Evolutionary conservation across 2,329 filamentous ascomycete species (phyloP).

Genomic region (Dothideomycetes sp.): DNA sequence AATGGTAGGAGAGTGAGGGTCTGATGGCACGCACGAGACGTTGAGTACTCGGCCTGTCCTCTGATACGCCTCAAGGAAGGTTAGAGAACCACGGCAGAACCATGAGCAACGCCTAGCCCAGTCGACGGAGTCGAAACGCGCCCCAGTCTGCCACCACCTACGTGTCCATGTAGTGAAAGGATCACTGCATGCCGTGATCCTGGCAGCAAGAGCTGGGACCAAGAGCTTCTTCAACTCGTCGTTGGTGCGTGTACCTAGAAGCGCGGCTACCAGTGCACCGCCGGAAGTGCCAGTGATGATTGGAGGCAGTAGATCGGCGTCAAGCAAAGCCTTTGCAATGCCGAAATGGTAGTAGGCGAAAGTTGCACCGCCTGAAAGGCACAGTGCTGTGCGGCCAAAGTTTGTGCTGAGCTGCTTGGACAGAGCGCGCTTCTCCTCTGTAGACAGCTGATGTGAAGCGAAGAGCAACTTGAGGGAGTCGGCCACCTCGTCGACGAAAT

Average conservation of each 20-base stretch:
- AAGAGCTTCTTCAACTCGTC: constrained; percentile 79
- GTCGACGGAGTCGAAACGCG: constrained; percentile 84
- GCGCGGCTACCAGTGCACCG: constrained; percentile 75
- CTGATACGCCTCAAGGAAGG: constrained; percentile 89
- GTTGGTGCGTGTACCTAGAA: constrained; percentile 82
- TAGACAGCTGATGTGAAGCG: constrained; percentile 53
- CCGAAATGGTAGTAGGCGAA: constrained; percentile 98
- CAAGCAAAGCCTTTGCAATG: constrained; percentile 78
- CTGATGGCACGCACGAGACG: constrained; percentile 88
- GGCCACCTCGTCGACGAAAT: constrained; percentile 78
- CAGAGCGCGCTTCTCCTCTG: constrained; percentile 64
- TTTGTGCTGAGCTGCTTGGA: constrained; percentile 88
- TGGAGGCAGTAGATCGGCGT: constrained; percentile 74
- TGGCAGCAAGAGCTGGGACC: constrained; percentile 72
- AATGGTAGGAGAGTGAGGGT: constrained; percentile 86
- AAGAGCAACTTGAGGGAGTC: constrained; percentile 56
- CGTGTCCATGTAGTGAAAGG: constrained; percentile 62
- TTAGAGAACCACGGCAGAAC: constrained; percentile 86
- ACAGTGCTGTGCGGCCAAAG: constrained; percentile 84
- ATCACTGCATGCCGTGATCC: constrained; percentile 79
- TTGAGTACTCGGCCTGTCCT: constrained; percentile 90
- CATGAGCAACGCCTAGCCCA: constrained; percentile 80
- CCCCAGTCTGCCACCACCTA: constrained; percentile 86
- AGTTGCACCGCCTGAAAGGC: constrained; percentile 81
- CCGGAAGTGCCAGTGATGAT: constrained; percentile 96